These are phyloP conservation scores for Ganoderma lucidum DNA, from an alignment of 1,284 basidiomycete species.

Conservation along the genomic window DNA sequence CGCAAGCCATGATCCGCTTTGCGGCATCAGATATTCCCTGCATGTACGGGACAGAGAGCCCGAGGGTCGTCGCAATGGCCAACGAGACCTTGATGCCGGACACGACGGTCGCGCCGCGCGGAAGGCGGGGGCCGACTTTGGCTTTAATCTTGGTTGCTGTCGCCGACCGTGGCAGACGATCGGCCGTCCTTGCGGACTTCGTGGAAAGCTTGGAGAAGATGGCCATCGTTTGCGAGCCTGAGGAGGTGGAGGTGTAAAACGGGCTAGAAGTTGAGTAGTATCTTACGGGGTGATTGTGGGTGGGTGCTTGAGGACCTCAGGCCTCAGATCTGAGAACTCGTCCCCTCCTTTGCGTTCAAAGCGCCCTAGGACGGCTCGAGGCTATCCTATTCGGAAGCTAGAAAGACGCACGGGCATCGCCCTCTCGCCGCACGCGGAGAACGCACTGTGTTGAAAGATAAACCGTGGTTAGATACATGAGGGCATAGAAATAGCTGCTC, in stretches of 20 bases:
- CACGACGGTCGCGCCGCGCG: not conserved
- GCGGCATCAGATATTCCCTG: not conserved
- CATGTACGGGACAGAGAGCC: not conserved
- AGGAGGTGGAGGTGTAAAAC: not conserved
- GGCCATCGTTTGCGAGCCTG: not conserved
- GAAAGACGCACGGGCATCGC: not conserved
- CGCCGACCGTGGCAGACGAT: not conserved
- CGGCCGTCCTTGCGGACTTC: not conserved
- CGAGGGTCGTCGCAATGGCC: not conserved
- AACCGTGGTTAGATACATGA: too few relatives aligned
- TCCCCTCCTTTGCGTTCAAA: not conserved
- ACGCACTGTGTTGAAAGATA: too few relatives aligned
- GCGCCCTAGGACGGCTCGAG: not conserved
- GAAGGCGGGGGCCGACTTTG: not conserved
- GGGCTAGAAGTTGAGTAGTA: not conserved
- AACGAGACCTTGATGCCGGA: not conserved
- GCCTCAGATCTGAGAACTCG: not conserved
- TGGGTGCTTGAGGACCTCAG: not conserved
- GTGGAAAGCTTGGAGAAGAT: not conserved
- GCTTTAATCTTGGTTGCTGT: not conserved
- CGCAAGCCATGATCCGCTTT: not conserved
- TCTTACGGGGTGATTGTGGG: too few relatives aligned
- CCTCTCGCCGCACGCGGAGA: too few relatives aligned
- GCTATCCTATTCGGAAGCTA: constrained; percentile 2
- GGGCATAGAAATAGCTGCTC: too few relatives aligned